A percentile compares a stretch with the other conserved stretches of the same genome.
Evolutionary conservation across 1,284 basidiomycete genomes (phyloP).

Genomic region (Omphalotus olearius): DNA sequence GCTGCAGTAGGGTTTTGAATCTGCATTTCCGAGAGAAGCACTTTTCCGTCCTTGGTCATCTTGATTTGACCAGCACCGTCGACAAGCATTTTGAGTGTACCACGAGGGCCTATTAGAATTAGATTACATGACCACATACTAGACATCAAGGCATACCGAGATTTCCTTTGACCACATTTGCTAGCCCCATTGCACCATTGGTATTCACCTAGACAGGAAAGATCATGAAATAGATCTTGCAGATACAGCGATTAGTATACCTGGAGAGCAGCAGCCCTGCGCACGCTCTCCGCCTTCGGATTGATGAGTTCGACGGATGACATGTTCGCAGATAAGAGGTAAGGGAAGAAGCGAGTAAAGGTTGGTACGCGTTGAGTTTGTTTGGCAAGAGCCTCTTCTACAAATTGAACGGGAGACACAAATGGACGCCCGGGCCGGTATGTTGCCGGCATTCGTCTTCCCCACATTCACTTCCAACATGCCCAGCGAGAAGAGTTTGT

Average conservation of each 20-base stretch:
- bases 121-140: slow-evolving; percentile 13
- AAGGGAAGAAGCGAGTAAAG: background rate
- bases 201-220: slow-evolving; percentile 66
- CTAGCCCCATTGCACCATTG: slow-evolving; percentile 94
- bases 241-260: slow-evolving; percentile 36
- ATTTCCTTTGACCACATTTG: slow-evolving; percentile 96
- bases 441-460: background rate
- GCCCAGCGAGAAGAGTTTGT: slow-evolving; percentile 4
- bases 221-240: slow-evolving; percentile 8
- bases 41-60: slow-evolving; percentile 99
- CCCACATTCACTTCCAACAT: background rate
- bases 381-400: no score
- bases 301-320: slow-evolving; percentile 90
- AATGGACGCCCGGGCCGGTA: no score
- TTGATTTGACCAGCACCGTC: slow-evolving; percentile 99
- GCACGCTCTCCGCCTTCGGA: slow-evolving; percentile 93
- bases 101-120: slow-evolving; percentile 71
- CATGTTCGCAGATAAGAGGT: slow-evolving; percentile 62
- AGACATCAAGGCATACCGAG: slow-evolving; percentile 57
- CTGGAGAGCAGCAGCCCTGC: slow-evolving; percentile 90
- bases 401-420: background rate
- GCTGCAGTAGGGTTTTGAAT: slow-evolving; percentile 99
- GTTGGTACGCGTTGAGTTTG: background rate
- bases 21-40: slow-evolving; percentile 99
- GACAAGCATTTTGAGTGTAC: slow-evolving; percentile 99